These are phyloP conservation scores for Boletus mariae DNA, from an alignment of 1,284 basidiomycete genomes.

Conservation along the genomic window DNA sequence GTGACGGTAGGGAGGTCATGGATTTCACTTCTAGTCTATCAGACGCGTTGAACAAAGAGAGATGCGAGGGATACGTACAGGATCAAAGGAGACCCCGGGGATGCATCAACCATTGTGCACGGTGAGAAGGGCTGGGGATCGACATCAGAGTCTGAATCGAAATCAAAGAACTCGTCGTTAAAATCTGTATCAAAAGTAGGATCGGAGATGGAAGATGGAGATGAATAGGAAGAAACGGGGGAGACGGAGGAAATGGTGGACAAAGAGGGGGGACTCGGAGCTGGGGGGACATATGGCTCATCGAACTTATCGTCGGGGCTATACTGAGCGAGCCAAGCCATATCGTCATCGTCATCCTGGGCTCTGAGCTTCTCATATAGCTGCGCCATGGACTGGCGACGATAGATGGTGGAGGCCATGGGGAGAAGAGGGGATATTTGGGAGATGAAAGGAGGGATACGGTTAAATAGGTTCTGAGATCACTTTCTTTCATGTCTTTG, in stretches of 20 bases:
- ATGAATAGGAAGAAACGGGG: slow-evolving; percentile 20
- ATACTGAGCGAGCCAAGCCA: slow-evolving; percentile 34
- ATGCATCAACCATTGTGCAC: slow-evolving; percentile 11
- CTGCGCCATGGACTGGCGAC: slow-evolving; percentile 35
- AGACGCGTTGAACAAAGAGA: slow-evolving; percentile 11
- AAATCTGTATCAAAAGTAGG: slow-evolving; percentile 21
- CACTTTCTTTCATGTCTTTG: slow-evolving; percentile 38
- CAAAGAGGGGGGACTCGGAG: slow-evolving; percentile 22
- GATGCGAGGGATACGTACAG: slow-evolving; percentile 17
- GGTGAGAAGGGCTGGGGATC: slow-evolving; percentile 21
- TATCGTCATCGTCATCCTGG: slow-evolving; percentile 34
- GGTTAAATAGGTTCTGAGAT: slow-evolving; percentile 31
- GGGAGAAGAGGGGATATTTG: slow-evolving; percentile 8
- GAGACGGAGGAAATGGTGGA: slow-evolving; percentile 29
- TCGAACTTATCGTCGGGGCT: slow-evolving; percentile 33
- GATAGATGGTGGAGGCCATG: slow-evolving; percentile 33
- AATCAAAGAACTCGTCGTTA: slow-evolving; percentile 23
- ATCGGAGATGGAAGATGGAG: slow-evolving; percentile 22
- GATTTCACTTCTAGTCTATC: slow-evolving; percentile 21
- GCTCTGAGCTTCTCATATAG: slow-evolving; percentile 34
- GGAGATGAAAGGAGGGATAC: slow-evolving; percentile 18
- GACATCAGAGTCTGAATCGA: slow-evolving; percentile 30
- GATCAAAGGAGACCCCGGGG: slow-evolving; percentile 18
- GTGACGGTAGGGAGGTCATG: slow-evolving; percentile 4
- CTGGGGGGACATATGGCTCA: slow-evolving; percentile 23